Evolutionary conservation across 257 asterid species (phyloP).

Genomic region (Gardenia jasminoides): DNA sequence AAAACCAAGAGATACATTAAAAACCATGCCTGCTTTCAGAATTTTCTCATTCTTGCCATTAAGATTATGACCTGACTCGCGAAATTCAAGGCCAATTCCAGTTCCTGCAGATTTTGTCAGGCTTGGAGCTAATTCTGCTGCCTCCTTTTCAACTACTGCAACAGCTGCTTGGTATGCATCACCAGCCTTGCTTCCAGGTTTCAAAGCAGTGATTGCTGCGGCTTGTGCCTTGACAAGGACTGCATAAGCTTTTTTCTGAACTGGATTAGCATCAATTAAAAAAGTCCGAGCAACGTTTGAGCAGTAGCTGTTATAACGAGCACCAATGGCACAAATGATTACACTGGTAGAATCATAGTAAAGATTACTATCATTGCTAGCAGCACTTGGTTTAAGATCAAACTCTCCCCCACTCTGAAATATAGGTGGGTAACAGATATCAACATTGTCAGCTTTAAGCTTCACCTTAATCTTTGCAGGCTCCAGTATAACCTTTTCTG

Average conservation of each 20-base stretch:
- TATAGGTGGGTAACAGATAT: slow-evolving; percentile 84
- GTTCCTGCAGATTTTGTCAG: slow-evolving; percentile 78
- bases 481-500: slow-evolving; percentile 67
- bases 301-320: slow-evolving; percentile 72
- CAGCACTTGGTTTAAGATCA: slow-evolving; percentile 73
- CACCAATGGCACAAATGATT: slow-evolving; percentile 68
- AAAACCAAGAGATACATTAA: slow-evolving; percentile 70
- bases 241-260: slow-evolving; percentile 63
- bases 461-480: slow-evolving; percentile 63
- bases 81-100: slow-evolving; percentile 79
- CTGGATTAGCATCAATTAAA: slow-evolving; percentile 55
- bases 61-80: slow-evolving; percentile 60
- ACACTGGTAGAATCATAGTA: slow-evolving; percentile 59
- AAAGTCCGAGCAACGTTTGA: slow-evolving; percentile 68
- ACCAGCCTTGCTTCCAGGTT: slow-evolving; percentile 51
- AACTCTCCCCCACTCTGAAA: slow-evolving; percentile 79
- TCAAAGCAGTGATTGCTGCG: slow-evolving; percentile 61
- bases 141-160: slow-evolving; percentile 57
- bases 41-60: slow-evolving; percentile 58
- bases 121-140: slow-evolving; percentile 55
- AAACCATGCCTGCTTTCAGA: slow-evolving; percentile 70
- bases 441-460: slow-evolving; percentile 71
- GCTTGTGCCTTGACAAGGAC: slow-evolving; percentile 71
- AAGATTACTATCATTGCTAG: slow-evolving; percentile 57
- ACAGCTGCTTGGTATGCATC: slow-evolving; percentile 55